Base-by-base conservation (phyloP, 257 asterid species). In the Handroanthus guayacan region DNA sequence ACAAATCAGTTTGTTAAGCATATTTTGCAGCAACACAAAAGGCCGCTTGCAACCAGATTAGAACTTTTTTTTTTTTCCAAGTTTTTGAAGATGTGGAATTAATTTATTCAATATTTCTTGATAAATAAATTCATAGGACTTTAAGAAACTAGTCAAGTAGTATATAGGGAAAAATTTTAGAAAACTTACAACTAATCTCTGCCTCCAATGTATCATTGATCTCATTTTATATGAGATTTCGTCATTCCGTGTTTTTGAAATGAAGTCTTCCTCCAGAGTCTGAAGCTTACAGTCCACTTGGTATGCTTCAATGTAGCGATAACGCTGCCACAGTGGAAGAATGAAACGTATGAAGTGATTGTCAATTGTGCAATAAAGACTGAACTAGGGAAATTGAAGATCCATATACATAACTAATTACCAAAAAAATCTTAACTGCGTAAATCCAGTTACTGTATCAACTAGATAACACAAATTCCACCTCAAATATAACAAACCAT, bases 301-400 rank as follows among this genome's bases (percentile, higher is more conserved):
- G 87, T 86, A 93, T 54, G 98, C 99, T 84, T 95, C 97, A 54
- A 61, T 64, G 47, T 95, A 93, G 80, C 97, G 90, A 77, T 89
- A 80, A 39, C 98, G 93, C 99, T 95, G 90, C 70, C 77, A 78
- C 41, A 25, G 56, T 66, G 13, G 47, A 83, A 83, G 58, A 68
- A 74, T 70, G 47, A 61, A 72, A 69, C 62, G 75, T 25, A 80
- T 68, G 38, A 68, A 67, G 75, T 69, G 54, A 69, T 62, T 38
- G 76, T 51, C 74, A 67, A 74, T 81, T 13, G 80, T 67, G 81
- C 31, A 41, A 73, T 18, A 62, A 41, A 50, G 56, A 79, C 37
- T 38, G 56, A 17, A 3, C 6, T 9, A 67, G 44, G 39, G 43
- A 63, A 18, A 14, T 47, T 37, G 39, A 55, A 62, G 71, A 63